phyloP scores from a whole-genome alignment of 345 rosid genomes.

The Eucalyptus dawsonii region DNA sequence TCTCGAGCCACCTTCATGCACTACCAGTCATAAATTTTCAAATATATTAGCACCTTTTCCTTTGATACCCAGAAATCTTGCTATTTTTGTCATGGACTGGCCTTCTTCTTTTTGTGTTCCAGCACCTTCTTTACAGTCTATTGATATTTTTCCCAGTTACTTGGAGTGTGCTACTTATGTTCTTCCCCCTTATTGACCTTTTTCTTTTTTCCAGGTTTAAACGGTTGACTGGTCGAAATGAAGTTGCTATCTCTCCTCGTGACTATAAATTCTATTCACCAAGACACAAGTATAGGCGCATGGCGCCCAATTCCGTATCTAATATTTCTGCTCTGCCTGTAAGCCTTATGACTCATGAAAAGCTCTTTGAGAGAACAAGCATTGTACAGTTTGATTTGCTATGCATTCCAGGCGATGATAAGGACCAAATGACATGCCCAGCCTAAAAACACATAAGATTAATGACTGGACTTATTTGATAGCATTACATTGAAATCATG shows the following conservation, averaged over 20 bases:
- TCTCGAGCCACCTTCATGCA: background rate
- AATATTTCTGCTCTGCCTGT: constrained; percentile 53
- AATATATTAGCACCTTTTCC: background rate
- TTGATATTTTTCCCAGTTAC: background rate
- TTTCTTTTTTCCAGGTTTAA: constrained; percentile 50
- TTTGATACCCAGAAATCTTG: background rate
- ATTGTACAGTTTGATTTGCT: background rate
- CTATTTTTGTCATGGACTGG: background rate
- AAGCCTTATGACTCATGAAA: constrained; percentile 9
- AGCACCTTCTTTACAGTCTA: background rate
- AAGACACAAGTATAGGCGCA: constrained; percentile 76
- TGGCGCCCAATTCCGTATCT: constrained; percentile 28
- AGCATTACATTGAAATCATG: background rate
- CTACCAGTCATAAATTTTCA: background rate
- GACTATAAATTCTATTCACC: constrained; percentile 91
- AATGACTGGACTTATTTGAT: background rate
- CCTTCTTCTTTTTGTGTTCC: background rate
- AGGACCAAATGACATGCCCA: background rate
- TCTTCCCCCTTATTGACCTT: background rate
- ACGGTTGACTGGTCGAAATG: constrained; percentile 72
- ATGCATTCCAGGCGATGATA: background rate
- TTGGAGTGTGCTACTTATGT: background rate
- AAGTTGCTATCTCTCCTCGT: constrained; percentile 57
- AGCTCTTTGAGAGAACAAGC: background rate
- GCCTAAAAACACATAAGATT: background rate